Conservation (phyloP, 306 rosid genomes). For the Ammopiptanthus mongolicus region DNA sequence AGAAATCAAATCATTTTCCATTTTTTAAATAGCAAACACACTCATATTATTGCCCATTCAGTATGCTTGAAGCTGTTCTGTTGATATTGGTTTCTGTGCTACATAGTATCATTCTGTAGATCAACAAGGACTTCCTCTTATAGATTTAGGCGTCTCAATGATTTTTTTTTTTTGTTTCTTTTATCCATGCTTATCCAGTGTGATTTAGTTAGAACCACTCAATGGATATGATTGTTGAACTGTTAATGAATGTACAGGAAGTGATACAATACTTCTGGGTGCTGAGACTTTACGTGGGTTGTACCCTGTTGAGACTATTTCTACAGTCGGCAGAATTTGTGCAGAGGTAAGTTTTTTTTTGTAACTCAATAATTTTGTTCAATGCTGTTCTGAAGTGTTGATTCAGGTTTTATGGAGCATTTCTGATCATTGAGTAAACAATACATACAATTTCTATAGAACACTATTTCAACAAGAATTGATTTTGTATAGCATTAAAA, state of each 20-base stretch:
- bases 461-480: background rate
- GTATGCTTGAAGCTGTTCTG: background rate
- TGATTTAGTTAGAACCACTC: slow-evolving; percentile 13
- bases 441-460: background rate
- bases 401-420: slow-evolving; percentile 10
- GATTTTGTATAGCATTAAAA: background rate
- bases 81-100: background rate
- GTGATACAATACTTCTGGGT: slow-evolving; percentile 96
- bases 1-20: no score
- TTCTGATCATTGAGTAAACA: background rate
- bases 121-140: background rate
- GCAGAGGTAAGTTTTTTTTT: slow-evolving; percentile 58
- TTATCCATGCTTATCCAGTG: background rate
- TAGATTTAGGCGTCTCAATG: background rate
- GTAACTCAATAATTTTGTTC: background rate
- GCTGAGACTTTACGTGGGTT: slow-evolving; percentile 98
- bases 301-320: slow-evolving; percentile 91
- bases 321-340: slow-evolving; percentile 91
- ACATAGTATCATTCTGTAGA: background rate
- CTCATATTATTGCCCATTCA: background rate
- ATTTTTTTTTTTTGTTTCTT: background rate
- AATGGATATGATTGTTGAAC: slow-evolving; percentile 4
- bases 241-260: slow-evolving; percentile 53
- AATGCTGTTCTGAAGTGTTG: background rate
- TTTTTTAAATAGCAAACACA: background rate